A percentile compares a stretch with the other conserved stretches of the same genome.
Conservation (phyloP, 2,329 filamentous ascomycete species). For the Diaporthe sp. region DNA sequence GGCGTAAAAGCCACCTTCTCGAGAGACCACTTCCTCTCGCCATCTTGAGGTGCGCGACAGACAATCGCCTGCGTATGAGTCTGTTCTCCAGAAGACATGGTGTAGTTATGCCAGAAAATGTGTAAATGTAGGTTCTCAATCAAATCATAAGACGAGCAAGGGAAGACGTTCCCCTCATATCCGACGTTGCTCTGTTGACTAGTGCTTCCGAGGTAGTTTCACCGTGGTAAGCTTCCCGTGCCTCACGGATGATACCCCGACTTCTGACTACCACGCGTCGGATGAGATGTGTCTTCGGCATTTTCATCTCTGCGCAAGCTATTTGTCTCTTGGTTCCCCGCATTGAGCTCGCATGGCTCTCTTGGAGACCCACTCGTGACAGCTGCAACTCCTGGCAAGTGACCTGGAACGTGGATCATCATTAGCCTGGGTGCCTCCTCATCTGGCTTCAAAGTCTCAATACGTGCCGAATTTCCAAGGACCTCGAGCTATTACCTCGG, state of each 20-base stretch:
- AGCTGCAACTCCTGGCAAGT: background rate
- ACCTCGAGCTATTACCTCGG: too few species aligned
- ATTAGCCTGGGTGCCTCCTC: too few species aligned
- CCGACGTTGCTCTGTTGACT: background rate
- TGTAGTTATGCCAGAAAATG: background rate
- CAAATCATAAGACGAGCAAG: background rate
- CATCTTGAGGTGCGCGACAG: conserved; percentile 1
- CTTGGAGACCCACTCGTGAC: background rate
- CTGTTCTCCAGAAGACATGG: background rate
- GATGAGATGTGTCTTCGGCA: background rate
- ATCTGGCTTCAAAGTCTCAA: too few species aligned
- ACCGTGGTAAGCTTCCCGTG: background rate
- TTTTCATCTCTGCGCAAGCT: too few species aligned
- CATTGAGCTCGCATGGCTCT: background rate
- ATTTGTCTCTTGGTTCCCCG: background rate
- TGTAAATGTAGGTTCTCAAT: background rate
- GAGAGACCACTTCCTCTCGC: conserved; percentile 1
- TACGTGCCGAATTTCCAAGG: too few species aligned
- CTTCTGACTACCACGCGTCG: background rate
- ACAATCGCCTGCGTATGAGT: conserved; percentile 6
- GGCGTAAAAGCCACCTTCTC: background rate
- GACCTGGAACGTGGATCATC: too few species aligned
- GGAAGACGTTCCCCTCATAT: background rate
- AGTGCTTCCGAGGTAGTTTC: conserved; percentile 13
- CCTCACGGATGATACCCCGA: background rate